phyloP scores from a whole-genome alignment of 2,329 filamentous ascomycete genomes.

The Aspergillus puulaauensis region DNA sequence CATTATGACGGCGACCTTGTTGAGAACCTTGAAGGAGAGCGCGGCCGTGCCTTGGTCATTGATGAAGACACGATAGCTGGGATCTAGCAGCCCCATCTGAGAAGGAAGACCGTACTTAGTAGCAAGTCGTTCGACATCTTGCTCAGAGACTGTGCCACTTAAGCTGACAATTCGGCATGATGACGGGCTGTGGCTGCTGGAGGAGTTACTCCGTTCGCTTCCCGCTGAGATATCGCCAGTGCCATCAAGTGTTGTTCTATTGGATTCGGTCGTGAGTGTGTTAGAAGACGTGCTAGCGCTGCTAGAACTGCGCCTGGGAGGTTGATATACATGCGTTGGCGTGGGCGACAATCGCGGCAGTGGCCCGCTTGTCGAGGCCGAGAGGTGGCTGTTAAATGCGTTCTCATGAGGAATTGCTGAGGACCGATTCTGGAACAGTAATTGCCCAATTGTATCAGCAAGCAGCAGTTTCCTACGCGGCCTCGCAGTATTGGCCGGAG shows the following conservation, averaged over 20 bases:
- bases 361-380: too few species aligned
- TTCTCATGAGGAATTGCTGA: too few species aligned
- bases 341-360: too few species aligned
- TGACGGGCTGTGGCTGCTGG: neutral
- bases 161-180: neutral
- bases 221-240: too few species aligned
- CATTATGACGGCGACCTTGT: slow-evolving; percentile 38
- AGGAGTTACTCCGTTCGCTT: neutral
- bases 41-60: slow-evolving; percentile 35
- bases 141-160: neutral
- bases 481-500: neutral
- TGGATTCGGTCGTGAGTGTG: neutral
- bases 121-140: slow-evolving; percentile 21
- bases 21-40: slow-evolving; percentile 40
- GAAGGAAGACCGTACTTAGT: slow-evolving; percentile 38
- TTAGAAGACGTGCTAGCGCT: neutral
- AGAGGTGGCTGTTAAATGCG: too few species aligned
- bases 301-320: neutral
- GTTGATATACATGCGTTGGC: too few species aligned
- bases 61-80: slow-evolving; percentile 42
- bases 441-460: neutral
- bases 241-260: too few species aligned
- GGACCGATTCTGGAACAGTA: neutral
- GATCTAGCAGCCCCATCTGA: slow-evolving; percentile 46
- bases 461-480: neutral